These are phyloP conservation scores for Coix lacrymajobi DNA, from an alignment of 176 grass and related monocot species.

Conservation along the genomic window DNA sequence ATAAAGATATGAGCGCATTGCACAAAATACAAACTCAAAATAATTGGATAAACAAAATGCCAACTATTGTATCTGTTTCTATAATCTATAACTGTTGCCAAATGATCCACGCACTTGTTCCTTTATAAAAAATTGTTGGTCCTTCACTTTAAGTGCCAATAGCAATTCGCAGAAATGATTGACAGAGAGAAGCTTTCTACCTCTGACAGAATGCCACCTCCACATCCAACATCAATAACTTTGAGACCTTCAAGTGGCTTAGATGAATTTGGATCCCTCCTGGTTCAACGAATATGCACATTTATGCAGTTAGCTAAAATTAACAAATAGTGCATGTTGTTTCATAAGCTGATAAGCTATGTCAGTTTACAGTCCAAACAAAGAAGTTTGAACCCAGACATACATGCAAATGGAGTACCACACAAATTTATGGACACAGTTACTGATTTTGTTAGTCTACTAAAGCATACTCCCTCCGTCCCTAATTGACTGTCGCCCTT, in stretches of 20 bases:
- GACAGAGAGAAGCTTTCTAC: constrained; percentile 25
- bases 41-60: constrained; percentile 5
- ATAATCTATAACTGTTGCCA: background rate
- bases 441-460: background rate
- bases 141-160: background rate
- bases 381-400: background rate
- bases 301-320: background rate
- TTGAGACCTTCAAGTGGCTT: constrained; percentile 87
- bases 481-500: no score
- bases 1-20: background rate
- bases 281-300: constrained; percentile 19
- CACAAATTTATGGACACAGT: background rate
- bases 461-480: no score
- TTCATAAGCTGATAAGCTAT: background rate
- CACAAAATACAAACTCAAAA: background rate
- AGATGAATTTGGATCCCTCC: constrained; percentile 74
- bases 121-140: background rate
- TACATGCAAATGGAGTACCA: background rate
- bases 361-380: background rate
- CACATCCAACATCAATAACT: constrained; percentile 98
- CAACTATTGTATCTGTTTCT: background rate
- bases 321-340: background rate
- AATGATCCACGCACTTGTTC: background rate
- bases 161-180: background rate
- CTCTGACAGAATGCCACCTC: constrained; percentile 93